Percentiles rank a stretch among this genome's conserved stretches.
phyloP scores from a whole-genome alignment of 257 asterid species.

The Fraxinus cuspidata region DNA sequence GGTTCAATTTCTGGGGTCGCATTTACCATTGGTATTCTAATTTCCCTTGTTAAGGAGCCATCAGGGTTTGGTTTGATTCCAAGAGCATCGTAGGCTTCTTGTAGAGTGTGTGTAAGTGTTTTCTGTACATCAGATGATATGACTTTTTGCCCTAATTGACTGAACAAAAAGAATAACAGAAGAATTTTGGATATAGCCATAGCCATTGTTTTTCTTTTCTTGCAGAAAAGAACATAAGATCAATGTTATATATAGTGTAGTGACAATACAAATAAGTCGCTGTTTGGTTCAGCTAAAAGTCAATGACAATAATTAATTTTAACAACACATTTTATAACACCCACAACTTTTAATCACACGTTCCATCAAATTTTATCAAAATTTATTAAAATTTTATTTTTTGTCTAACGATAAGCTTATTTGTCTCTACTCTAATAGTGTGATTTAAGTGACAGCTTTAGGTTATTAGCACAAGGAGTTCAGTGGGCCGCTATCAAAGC shows the following conservation, averaged over 20 bases:
- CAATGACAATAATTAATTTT: too few relatives aligned
- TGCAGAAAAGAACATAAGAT: neutral
- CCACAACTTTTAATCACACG: too few relatives aligned
- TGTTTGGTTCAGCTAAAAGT: too few relatives aligned
- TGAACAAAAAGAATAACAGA: neutral
- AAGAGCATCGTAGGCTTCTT: conserved; percentile 26
- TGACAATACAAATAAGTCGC: neutral
- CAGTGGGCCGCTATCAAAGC: neutral
- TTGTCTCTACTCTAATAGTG: neutral
- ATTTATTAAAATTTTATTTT: too few relatives aligned
- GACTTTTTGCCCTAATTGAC: neutral
- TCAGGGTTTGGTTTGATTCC: conserved; percentile 50
- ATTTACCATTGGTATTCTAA: conserved; percentile 36
- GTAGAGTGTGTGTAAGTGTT: conserved; percentile 22
- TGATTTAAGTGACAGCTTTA: neutral
- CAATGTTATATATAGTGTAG: too few relatives aligned
- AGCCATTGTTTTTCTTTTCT: neutral
- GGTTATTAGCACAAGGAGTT: neutral
- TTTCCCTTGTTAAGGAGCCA: conserved; percentile 53
- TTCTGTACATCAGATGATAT: neutral
- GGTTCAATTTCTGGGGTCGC: conserved; percentile 31
- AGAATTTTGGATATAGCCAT: neutral
- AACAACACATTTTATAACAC: neutral
- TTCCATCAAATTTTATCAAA: too few relatives aligned
- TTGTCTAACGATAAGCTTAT: too few relatives aligned